A percentile compares a stretch with the other conserved stretches of the same genome.
Evolutionary conservation across 148 eudicot genomes (phyloP).

Genomic region (Vaccinium corymbosum): DNA sequence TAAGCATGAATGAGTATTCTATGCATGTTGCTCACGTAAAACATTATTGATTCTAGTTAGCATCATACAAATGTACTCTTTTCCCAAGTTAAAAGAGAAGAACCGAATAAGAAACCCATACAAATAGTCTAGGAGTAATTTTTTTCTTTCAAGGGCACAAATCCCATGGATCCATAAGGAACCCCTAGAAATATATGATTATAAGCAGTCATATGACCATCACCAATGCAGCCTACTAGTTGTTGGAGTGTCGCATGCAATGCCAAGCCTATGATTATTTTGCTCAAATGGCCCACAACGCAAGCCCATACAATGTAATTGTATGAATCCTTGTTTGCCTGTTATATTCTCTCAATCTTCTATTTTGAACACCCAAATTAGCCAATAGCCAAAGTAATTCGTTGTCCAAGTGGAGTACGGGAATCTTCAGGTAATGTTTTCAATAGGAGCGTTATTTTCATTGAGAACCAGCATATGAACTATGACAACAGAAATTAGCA

Average conservation of each 20-base stretch:
- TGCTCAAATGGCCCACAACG: neutral
- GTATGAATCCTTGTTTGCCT: neutral
- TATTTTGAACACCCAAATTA: neutral
- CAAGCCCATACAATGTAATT: neutral
- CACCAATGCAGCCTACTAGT: neutral
- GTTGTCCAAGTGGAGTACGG: neutral
- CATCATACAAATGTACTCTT: neutral
- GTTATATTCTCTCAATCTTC: neutral
- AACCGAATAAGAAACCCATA: no score
- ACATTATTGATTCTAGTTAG: neutral
- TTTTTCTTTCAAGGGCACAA: neutral
- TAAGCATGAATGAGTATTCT: neutral
- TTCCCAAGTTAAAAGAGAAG: no score
- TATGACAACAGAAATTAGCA: neutral
- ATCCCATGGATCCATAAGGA: neutral
- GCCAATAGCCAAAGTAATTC: neutral
- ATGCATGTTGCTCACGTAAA: neutral
- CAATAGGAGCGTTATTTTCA: neutral
- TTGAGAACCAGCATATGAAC: neutral
- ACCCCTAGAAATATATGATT: neutral
- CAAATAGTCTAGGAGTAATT: neutral
- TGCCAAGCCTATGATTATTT: neutral
- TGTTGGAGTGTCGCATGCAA: neutral
- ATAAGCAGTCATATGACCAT: neutral
- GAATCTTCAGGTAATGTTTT: neutral